These are phyloP conservation scores for Brassica juncea DNA, from an alignment of 345 rosid species.

Conservation along the genomic window DNA sequence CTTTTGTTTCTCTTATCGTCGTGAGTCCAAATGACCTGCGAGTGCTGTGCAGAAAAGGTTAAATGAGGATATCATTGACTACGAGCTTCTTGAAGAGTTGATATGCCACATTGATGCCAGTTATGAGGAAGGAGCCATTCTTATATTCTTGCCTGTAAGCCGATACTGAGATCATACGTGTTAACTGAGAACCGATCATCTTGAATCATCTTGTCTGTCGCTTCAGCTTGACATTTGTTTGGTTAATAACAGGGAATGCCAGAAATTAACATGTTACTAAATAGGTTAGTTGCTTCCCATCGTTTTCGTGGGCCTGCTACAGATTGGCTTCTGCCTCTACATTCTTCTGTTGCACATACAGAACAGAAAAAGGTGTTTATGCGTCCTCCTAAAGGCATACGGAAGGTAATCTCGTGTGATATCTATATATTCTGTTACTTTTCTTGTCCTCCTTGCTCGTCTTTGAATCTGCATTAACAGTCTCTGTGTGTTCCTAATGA, in stretches of 20 bases:
- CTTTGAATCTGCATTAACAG: neutral
- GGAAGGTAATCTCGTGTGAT: slow-evolving; percentile 55
- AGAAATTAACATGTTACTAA: slow-evolving; percentile 67
- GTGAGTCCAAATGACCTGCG: neutral
- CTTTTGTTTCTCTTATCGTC: slow-evolving; percentile 21
- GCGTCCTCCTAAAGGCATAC: slow-evolving; percentile 70
- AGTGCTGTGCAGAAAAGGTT: slow-evolving; percentile 62
- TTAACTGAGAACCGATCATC: neutral
- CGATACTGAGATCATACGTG: slow-evolving; percentile 3
- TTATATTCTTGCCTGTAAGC: slow-evolving; percentile 82
- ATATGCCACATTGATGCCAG: slow-evolving; percentile 78
- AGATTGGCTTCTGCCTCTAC: slow-evolving; percentile 86
- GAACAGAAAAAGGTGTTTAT: slow-evolving; percentile 74
- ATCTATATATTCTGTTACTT: neutral
- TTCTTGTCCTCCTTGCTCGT: neutral
- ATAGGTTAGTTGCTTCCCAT: slow-evolving; percentile 71
- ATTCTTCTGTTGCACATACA: slow-evolving; percentile 71
- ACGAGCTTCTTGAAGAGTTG: slow-evolving; percentile 89
- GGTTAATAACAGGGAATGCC: slow-evolving; percentile 59
- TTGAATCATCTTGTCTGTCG: slow-evolving; percentile 7
- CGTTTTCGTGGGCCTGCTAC: slow-evolving; percentile 78
- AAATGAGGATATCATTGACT: slow-evolving; percentile 81
- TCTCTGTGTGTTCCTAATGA: neutral
- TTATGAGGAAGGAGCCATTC: slow-evolving; percentile 72
- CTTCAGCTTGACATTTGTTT: slow-evolving; percentile 21